Percentiles rank a stretch among this genome's conserved stretches.
These are phyloP conservation scores for Phytophthora uliginosa DNA, from an alignment of 352 stramenopile genomes.

Conservation along the genomic window DNA sequence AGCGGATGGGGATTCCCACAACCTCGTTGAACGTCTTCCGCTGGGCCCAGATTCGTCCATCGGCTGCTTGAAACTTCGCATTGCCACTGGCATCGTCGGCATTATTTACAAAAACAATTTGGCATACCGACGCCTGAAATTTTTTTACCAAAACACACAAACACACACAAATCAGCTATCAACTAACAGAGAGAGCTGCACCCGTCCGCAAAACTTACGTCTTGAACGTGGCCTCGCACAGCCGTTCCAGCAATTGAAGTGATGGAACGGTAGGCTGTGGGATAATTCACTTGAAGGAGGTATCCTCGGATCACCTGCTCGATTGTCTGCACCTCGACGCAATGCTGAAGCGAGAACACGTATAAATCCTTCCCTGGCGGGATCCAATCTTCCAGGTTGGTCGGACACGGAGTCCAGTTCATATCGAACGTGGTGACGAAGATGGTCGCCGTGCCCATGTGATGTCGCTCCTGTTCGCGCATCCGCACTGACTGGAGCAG, in stretches of 20 bases:
- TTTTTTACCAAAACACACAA: not conserved
- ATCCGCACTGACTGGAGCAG: slow-evolving; percentile 43
- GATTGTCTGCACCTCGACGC: slow-evolving; percentile 66
- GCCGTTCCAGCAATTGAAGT: slow-evolving; percentile 81
- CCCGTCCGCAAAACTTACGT: slow-evolving; percentile 48
- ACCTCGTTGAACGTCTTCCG: slow-evolving; percentile 83
- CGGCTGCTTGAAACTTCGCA: slow-evolving; percentile 72
- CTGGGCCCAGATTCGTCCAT: slow-evolving; percentile 81
- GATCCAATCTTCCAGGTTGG: slow-evolving; percentile 83
- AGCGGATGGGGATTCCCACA: slow-evolving; percentile 82
- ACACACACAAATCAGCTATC: slow-evolving; percentile 21
- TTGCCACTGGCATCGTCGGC: slow-evolving; percentile 86
- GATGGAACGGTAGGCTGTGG: slow-evolving; percentile 82
- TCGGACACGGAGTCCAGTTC: slow-evolving; percentile 74
- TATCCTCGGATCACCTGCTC: slow-evolving; percentile 79
- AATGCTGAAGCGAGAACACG: slow-evolving; percentile 87
- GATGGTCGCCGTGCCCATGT: slow-evolving; percentile 78
- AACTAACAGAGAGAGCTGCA: not conserved
- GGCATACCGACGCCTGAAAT: slow-evolving; percentile 72
- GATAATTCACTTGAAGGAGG: slow-evolving; percentile 83
- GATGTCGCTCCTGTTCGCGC: slow-evolving; percentile 58
- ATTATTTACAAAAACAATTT: slow-evolving; percentile 91
- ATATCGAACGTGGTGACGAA: slow-evolving; percentile 90
- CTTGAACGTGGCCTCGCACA: slow-evolving; percentile 63
- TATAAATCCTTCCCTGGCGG: slow-evolving; percentile 82